These are phyloP conservation scores for Corrigiola litoralis DNA, from an alignment of 179 eudicot genomes.

Conservation along the genomic window DNA sequence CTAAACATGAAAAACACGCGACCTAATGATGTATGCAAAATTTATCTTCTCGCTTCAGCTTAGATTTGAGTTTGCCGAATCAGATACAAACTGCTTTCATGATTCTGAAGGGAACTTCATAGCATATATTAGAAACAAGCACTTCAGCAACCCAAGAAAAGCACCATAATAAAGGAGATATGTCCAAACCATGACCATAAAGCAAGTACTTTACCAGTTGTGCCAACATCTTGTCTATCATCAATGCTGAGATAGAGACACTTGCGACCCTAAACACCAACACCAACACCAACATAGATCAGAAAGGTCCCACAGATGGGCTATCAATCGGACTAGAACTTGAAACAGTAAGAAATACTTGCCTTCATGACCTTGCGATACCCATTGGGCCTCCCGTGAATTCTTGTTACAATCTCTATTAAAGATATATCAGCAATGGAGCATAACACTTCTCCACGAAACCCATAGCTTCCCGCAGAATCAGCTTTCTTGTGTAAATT, in stretches of 20 bases:
- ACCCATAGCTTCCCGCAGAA: conserved; percentile 55
- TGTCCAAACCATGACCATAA: background rate
- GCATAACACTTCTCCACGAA: conserved; percentile 85
- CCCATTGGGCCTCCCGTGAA: conserved; percentile 88
- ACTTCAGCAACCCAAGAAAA: background rate
- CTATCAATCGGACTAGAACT: background rate
- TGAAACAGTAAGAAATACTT: conserved; percentile 18
- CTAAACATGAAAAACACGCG: background rate
- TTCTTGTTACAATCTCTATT: conserved; percentile 76
- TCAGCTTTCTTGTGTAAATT: conserved; percentile 29
- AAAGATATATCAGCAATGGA: conserved; percentile 87
- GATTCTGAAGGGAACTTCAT: background rate
- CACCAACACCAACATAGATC: conserved; percentile 2
- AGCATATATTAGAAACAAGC: background rate
- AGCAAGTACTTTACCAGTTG: conserved; percentile 56
- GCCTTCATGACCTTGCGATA: conserved; percentile 93
- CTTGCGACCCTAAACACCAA: conserved; percentile 55
- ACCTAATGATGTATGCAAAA: background rate
- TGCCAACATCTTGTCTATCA: conserved; percentile 71
- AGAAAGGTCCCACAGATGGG: conserved; percentile 1
- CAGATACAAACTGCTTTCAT: background rate
- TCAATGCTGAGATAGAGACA: conserved; percentile 82
- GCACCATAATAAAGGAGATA: background rate
- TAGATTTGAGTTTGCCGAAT: background rate
- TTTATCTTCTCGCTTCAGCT: background rate